Evolutionary conservation across 2,329 filamentous ascomycete species (phyloP).

Genomic region (Fusarium sp.): DNA sequence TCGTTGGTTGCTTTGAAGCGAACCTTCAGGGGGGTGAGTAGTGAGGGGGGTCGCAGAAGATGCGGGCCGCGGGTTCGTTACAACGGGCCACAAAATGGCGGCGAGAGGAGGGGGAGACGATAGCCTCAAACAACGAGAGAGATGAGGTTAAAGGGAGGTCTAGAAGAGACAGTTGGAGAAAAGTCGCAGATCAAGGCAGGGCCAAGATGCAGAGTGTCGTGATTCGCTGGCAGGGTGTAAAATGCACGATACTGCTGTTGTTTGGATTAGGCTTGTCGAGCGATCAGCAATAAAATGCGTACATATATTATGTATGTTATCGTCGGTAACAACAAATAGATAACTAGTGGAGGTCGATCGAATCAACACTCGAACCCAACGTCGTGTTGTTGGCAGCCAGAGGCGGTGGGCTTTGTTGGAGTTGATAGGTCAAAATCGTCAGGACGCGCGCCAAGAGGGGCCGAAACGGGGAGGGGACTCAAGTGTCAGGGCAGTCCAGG

Average conservation of each 20-base stretch:
- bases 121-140: conserved; percentile 31
- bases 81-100: conserved; percentile 47
- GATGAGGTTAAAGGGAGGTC: conserved; percentile 19
- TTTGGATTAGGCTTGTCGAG: conserved; percentile 33
- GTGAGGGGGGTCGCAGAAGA: conserved; percentile 41
- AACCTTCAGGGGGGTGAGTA: conserved; percentile 41
- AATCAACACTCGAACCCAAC: conserved; percentile 27
- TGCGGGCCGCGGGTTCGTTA: conserved; percentile 40
- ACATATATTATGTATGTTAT: conserved; percentile 11
- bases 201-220: conserved; percentile 36
- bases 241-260: conserved; percentile 34
- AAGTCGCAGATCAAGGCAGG: conserved; percentile 30
- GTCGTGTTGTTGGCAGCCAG: conserved; percentile 37
- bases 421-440: conserved; percentile 45
- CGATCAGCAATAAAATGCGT: conserved; percentile 43
- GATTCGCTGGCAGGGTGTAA: conserved; percentile 39
- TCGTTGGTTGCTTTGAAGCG: conserved; percentile 35
- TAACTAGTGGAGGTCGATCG: background rate
- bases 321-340: conserved; percentile 36
- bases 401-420: conserved; percentile 45
- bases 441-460: conserved; percentile 40
- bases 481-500: conserved; percentile 20
- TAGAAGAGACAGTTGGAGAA: conserved; percentile 16
- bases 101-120: conserved; percentile 33
- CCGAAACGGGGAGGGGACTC: conserved; percentile 28